These are phyloP conservation scores for Suillus fuscotomentosus DNA, from an alignment of 768 basidiomycete genomes.

Conservation along the genomic window DNA sequence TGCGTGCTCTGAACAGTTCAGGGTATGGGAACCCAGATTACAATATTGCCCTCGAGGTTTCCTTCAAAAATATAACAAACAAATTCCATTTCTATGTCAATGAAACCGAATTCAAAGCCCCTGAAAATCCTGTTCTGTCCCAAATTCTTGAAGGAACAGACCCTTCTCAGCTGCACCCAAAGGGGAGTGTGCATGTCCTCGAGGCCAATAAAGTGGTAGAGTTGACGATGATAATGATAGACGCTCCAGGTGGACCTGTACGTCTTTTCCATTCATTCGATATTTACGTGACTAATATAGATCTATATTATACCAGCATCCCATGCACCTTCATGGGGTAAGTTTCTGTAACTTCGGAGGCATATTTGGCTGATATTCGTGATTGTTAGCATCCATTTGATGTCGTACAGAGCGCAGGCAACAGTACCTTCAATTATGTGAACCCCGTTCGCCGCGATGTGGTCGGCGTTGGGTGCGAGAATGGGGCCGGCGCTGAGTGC, in stretches of 20 bases:
- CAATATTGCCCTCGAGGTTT: slow-evolving; percentile 23
- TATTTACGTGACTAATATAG: background rate
- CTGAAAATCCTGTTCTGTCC: slow-evolving; percentile 40
- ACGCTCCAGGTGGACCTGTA: slow-evolving; percentile 8
- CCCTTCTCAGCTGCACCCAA: slow-evolving; percentile 26
- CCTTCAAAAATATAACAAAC: background rate
- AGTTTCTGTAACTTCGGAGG: slow-evolving; percentile 3
- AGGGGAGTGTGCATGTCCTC: slow-evolving; percentile 22
- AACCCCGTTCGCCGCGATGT: slow-evolving; percentile 58
- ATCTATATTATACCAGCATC: slow-evolving; percentile 27
- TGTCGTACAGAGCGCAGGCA: slow-evolving; percentile 42
- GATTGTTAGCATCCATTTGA: slow-evolving; percentile 40
- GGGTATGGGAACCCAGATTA: slow-evolving; percentile 39
- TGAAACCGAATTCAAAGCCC: slow-evolving; percentile 16
- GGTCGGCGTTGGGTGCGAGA: slow-evolving; percentile 29
- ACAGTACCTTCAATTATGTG: slow-evolving; percentile 35
- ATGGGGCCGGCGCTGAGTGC: slow-evolving; percentile 38
- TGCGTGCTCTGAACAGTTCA: slow-evolving; percentile 11
- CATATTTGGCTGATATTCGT: background rate
- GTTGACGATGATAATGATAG: slow-evolving; percentile 7
- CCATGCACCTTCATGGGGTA: slow-evolving; percentile 46
- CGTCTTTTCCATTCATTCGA: background rate
- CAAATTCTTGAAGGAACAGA: slow-evolving; percentile 42
- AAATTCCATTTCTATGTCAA: slow-evolving; percentile 11
- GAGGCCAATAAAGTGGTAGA: slow-evolving; percentile 28